Evolutionary conservation across 495 filamentous ascomycete species (phyloP).

Genomic region (Neurospora sp.): DNA sequence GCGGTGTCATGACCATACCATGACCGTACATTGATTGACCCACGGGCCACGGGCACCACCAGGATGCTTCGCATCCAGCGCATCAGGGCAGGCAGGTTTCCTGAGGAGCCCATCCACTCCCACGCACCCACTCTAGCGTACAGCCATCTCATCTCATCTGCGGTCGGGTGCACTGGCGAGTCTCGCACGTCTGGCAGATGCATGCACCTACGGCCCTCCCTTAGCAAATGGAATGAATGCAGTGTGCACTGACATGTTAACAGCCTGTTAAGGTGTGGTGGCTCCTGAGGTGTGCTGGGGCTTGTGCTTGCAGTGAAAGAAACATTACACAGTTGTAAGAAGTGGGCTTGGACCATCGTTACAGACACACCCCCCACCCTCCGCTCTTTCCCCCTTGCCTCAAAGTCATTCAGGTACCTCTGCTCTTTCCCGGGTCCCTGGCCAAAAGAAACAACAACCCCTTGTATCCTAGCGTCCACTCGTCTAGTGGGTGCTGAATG

Average conservation of each 20-base stretch:
- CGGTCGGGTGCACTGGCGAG: not conserved
- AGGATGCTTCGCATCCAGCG: not conserved
- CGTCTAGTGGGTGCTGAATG: not conserved
- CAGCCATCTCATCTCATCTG: not conserved
- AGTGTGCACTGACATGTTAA: not conserved
- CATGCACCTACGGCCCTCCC: not conserved
- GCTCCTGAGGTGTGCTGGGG: not conserved
- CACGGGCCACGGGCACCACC: not conserved
- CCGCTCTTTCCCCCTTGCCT: not conserved
- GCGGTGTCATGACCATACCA: not conserved
- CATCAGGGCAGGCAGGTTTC: not conserved
- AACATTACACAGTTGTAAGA: not conserved
- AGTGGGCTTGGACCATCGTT: not conserved
- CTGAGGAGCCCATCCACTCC: not conserved
- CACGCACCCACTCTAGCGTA: not conserved
- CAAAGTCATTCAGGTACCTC: not conserved
- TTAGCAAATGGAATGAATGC: not conserved
- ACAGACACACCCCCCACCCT: not conserved
- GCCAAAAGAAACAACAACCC: not conserved
- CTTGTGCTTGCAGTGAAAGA: not conserved
- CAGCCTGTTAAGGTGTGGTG: not conserved
- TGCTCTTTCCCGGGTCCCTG: not conserved
- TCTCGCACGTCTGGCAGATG: not conserved
- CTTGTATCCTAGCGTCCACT: not conserved
- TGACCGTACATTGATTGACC: not conserved